Evolutionary conservation across 495 filamentous ascomycete species (phyloP).

Genomic region (Tuber melanosporum): DNA sequence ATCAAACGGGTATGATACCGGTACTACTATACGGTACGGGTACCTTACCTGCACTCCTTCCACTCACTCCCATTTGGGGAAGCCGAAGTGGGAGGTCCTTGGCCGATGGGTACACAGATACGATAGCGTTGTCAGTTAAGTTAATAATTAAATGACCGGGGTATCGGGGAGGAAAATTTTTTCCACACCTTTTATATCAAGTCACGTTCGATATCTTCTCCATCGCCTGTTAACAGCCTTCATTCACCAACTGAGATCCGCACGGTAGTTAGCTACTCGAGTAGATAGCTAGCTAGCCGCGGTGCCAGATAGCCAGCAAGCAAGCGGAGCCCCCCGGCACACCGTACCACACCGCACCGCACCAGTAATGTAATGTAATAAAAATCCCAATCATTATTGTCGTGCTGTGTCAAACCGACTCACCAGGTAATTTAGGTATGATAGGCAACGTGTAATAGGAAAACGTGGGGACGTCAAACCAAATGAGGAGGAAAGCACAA

Average conservation of each 20-base stretch:
- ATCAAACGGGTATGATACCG: too few species aligned
- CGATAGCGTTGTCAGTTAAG: neutral
- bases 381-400: neutral
- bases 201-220: neutral
- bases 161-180: neutral
- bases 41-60: neutral
- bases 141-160: neutral
- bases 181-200: neutral
- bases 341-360: neutral
- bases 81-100: neutral
- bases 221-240: neutral
- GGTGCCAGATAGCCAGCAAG: neutral
- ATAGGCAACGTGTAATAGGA: too few species aligned
- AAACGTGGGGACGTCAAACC: neutral
- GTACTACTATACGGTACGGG: neutral
- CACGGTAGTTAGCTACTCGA: neutral
- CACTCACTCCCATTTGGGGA: neutral
- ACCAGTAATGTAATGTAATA: neutral
- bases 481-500: neutral
- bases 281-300: too few species aligned
- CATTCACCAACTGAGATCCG: neutral
- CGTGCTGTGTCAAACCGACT: neutral
- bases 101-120: neutral
- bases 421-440: too few species aligned
- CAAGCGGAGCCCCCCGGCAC: too few species aligned